Conservation (phyloP, 352 stramenopile genomes). For the Phytophthora sansomeana region DNA sequence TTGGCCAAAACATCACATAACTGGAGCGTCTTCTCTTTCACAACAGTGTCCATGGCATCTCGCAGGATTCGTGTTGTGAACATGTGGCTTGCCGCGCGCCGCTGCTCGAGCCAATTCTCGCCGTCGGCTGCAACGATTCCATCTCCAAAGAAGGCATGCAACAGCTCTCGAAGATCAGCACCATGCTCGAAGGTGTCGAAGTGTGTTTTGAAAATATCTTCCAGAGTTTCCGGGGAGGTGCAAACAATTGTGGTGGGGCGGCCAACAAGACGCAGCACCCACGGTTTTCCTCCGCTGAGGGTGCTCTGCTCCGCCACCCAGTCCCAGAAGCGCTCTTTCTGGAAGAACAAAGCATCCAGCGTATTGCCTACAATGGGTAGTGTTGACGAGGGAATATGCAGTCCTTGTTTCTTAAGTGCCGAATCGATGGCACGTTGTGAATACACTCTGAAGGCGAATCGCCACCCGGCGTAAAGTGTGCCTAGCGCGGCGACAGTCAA, state of each 20-base stretch:
- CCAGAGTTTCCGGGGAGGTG: slow-evolving; percentile 37
- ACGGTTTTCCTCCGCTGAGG: slow-evolving; percentile 24
- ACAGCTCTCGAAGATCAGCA: slow-evolving; percentile 33
- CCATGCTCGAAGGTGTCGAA: slow-evolving; percentile 79
- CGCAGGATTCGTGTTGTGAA: slow-evolving; percentile 48
- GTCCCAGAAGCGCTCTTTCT: slow-evolving; percentile 39
- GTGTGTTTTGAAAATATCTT: slow-evolving; percentile 58
- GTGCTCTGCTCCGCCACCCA: slow-evolving; percentile 45
- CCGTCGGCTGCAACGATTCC: slow-evolving; percentile 61
- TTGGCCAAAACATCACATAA: slow-evolving; percentile 5
- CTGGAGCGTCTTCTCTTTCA: slow-evolving; percentile 8
- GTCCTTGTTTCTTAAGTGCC: slow-evolving; percentile 5
- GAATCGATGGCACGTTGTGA: slow-evolving; percentile 2
- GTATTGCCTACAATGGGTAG: slow-evolving; percentile 44
- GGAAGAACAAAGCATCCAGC: slow-evolving; percentile 27
- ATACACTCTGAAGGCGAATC: not conserved
- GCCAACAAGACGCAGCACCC: slow-evolving; percentile 43
- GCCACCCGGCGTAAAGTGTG: slow-evolving; percentile 2
- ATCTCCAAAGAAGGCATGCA: slow-evolving; percentile 59
- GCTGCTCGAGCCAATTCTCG: slow-evolving; percentile 47
- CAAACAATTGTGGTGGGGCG: slow-evolving; percentile 42
- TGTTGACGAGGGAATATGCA: slow-evolving; percentile 23
- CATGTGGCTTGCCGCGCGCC: slow-evolving; percentile 76
- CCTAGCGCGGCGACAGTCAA: not conserved
- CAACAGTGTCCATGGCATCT: slow-evolving; percentile 17